Evolutionary conservation across 2,329 filamentous ascomycete species (phyloP).

Genomic region (Epichloe aotearoae): DNA sequence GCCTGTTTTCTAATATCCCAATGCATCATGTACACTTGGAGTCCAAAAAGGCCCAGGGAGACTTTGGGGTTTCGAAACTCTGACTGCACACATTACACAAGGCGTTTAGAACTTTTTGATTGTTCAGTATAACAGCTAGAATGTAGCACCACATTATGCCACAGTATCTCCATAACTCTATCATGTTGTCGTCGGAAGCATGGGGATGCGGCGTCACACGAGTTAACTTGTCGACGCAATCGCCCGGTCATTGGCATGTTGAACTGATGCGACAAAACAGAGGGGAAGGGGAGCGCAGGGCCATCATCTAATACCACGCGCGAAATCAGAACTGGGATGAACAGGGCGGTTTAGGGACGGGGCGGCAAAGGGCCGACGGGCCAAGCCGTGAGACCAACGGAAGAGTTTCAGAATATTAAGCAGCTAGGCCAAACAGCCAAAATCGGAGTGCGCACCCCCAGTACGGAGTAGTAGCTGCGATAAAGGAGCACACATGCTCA

Average conservation of each 20-base stretch:
- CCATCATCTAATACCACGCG: neutral
- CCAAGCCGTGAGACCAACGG: conserved; percentile 1
- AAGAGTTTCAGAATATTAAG: neutral
- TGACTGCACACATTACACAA: neutral
- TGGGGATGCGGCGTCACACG: no score
- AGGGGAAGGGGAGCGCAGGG: neutral
- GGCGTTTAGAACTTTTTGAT: neutral
- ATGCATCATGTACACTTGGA: neutral
- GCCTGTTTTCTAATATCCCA: neutral
- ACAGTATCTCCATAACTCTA: neutral
- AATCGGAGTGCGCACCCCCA: no score
- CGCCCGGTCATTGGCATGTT: no score
- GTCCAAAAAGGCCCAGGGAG: neutral
- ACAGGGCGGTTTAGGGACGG: neutral
- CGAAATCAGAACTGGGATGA: neutral
- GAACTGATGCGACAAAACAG: neutral
- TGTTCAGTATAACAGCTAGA: neutral
- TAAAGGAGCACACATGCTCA: no score
- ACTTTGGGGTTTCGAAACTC: neutral
- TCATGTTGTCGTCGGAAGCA: neutral
- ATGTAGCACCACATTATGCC: neutral
- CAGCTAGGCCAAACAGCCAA: no score
- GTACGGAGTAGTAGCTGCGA: no score
- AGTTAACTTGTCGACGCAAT: no score
- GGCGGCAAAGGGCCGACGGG: conserved; percentile 1